These are phyloP conservation scores for Austroboletus festivus DNA, from an alignment of 768 basidiomycete species.

Conservation along the genomic window DNA sequence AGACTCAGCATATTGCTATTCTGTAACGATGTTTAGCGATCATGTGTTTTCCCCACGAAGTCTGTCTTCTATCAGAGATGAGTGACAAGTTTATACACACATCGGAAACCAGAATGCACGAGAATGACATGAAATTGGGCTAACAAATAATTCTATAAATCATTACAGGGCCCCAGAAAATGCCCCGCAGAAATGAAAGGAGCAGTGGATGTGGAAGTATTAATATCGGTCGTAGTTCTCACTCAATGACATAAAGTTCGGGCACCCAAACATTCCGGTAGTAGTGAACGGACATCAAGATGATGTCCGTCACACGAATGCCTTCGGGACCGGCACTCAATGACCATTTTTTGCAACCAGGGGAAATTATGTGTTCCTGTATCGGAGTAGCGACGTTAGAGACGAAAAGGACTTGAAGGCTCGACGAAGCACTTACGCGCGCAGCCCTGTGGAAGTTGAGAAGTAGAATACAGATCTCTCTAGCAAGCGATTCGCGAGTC, in stretches of 20 bases:
- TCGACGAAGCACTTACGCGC: conserved; percentile 5
- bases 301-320: conserved; percentile 15
- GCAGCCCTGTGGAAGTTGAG: conserved; percentile 2
- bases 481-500: conserved; percentile 21
- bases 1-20: too few relatives aligned
- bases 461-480: conserved; percentile 16
- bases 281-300: conserved; percentile 24
- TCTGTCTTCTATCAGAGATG: too few relatives aligned
- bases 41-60: too few relatives aligned
- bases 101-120: too few relatives aligned
- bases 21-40: too few relatives aligned
- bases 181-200: too few relatives aligned
- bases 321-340: conserved; percentile 13
- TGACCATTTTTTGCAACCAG: conserved; percentile 20
- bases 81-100: too few relatives aligned
- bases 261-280: conserved; percentile 28
- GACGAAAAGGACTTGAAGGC: neutral
- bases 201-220: too few relatives aligned
- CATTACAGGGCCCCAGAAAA: too few relatives aligned
- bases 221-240: too few relatives aligned
- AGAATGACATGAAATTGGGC: too few relatives aligned
- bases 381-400: neutral
- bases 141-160: too few relatives aligned
- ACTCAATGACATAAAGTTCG: conserved; percentile 27
- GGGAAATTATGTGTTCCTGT: conserved; percentile 10